These are phyloP conservation scores for Cadophora luteo-olivacea DNA, from an alignment of 2,329 filamentous ascomycete genomes.

Conservation along the genomic window DNA sequence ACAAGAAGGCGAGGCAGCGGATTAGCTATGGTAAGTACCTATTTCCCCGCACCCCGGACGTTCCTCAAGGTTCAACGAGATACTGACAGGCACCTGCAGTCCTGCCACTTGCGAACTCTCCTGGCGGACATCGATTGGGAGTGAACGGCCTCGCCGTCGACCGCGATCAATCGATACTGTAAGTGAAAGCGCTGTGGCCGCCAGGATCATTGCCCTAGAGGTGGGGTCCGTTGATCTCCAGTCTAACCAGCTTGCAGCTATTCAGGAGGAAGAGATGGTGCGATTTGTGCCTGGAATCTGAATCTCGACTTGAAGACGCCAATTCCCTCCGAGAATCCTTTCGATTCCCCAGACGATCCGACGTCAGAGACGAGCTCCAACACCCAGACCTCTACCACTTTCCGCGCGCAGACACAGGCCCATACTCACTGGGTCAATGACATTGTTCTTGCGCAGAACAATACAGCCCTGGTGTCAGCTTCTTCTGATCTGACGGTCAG, in stretches of 20 bases:
- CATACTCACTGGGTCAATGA: slow-evolving; percentile 84
- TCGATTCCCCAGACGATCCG: slow-evolving; percentile 43
- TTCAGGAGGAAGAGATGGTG: slow-evolving; percentile 92
- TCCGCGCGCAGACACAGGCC: slow-evolving; percentile 69
- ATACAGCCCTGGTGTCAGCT: slow-evolving; percentile 71
- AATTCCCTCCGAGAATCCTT: slow-evolving; percentile 39
- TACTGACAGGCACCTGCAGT: slow-evolving; percentile 52
- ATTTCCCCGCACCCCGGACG: slow-evolving; percentile 17
- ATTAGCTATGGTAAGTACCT: slow-evolving; percentile 73
- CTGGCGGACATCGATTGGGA: slow-evolving; percentile 88
- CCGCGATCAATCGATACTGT: slow-evolving; percentile 83
- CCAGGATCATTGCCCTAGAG: slow-evolving; percentile 1
- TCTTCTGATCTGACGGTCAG: slow-evolving; percentile 78
- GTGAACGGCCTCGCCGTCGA: slow-evolving; percentile 95
- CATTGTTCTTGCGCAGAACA: slow-evolving; percentile 69
- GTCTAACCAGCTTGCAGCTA: slow-evolving; percentile 66
- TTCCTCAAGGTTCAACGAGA: background rate
- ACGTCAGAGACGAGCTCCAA: slow-evolving; percentile 45
- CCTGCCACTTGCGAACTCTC: slow-evolving; percentile 74
- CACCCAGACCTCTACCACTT: slow-evolving; percentile 58
- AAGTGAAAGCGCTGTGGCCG: slow-evolving; percentile 38
- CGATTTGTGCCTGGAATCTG: slow-evolving; percentile 95
- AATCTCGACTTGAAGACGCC: slow-evolving; percentile 66
- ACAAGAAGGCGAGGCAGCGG: slow-evolving; percentile 72
- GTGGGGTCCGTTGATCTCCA: slow-evolving; percentile 22